These are phyloP conservation scores for Glycyrrhiza uralensis DNA, from an alignment of 306 rosid species.

Conservation along the genomic window DNA sequence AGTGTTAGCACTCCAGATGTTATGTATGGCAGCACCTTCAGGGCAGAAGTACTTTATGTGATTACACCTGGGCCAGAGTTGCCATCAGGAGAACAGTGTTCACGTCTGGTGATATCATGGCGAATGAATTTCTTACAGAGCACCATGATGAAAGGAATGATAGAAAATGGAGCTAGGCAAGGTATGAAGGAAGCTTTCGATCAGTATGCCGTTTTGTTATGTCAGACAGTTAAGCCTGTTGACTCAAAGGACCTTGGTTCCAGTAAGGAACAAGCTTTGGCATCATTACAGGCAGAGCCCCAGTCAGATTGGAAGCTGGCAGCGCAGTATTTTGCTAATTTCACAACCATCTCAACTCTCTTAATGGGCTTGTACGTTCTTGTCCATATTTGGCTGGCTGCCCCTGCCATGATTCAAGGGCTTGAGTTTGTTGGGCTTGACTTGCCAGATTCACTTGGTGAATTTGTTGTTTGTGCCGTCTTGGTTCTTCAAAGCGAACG, in stretches of 20 bases:
- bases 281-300: slow-evolving; percentile 50
- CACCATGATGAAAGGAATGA: slow-evolving; percentile 96
- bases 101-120: slow-evolving; percentile 69
- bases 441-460: slow-evolving; percentile 88
- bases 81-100: slow-evolving; percentile 62
- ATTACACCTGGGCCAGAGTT: slow-evolving; percentile 94
- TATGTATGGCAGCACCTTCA: too few species aligned
- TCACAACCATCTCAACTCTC: slow-evolving; percentile 42
- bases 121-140: too few species aligned
- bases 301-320: slow-evolving; percentile 72
- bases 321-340: slow-evolving; percentile 68
- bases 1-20: slow-evolving; percentile 72
- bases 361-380: slow-evolving; percentile 54
- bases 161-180: slow-evolving; percentile 82
- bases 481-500: slow-evolving; percentile 75
- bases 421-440: too few species aligned
- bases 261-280: slow-evolving; percentile 67
- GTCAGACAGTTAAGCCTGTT: slow-evolving; percentile 58
- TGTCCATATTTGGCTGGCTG: slow-evolving; percentile 62
- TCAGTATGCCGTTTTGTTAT: slow-evolving; percentile 57
- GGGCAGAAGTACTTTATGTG: too few species aligned
- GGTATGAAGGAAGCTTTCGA: slow-evolving; percentile 80
- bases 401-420: slow-evolving; percentile 59
- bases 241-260: slow-evolving; percentile 73
- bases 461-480: slow-evolving; percentile 52